These are phyloP conservation scores for Macrophomina phaseolina DNA, from an alignment of 2,329 filamentous ascomycete genomes.

Conservation along the genomic window DNA sequence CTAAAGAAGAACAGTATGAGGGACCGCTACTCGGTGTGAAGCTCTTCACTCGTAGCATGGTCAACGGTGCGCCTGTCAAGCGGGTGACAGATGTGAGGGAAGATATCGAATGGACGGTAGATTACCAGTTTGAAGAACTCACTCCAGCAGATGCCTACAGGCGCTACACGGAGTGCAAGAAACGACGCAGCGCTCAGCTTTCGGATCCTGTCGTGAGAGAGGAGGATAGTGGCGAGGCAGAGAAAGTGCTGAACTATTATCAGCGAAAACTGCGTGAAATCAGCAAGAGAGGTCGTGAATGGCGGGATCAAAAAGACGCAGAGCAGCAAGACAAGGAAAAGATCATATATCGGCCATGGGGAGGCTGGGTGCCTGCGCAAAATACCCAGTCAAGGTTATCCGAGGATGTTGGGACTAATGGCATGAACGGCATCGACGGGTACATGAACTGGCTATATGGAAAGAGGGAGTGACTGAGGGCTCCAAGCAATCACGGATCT, in stretches of 20 bases:
- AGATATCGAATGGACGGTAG: constrained; percentile 70
- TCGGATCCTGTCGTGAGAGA: constrained; percentile 10
- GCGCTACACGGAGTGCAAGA: constrained; percentile 46
- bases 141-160: neutral
- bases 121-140: constrained; percentile 59
- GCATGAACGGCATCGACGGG: neutral
- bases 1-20: neutral
- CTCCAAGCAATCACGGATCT: neutral
- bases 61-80: constrained; percentile 68
- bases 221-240: constrained; percentile 45
- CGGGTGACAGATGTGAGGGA: constrained; percentile 61
- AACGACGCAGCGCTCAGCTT: constrained; percentile 39
- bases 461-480: neutral
- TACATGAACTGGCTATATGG: constrained; percentile 24
- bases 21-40: constrained; percentile 64
- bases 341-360: constrained; percentile 4
- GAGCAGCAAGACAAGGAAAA: constrained; percentile 21
- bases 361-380: neutral
- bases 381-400: neutral
- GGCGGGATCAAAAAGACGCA: constrained; percentile 62
- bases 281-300: constrained; percentile 63
- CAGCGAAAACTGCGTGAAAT: constrained; percentile 50
- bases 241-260: constrained; percentile 49
- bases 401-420: neutral
- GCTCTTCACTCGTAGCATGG: constrained; percentile 72